Percentiles rank a stretch among this genome's conserved stretches.
These are phyloP conservation scores for Protomyces arabidopsidicola DNA, from an alignment of 1,139 yeast genomes.

Conservation along the genomic window DNA sequence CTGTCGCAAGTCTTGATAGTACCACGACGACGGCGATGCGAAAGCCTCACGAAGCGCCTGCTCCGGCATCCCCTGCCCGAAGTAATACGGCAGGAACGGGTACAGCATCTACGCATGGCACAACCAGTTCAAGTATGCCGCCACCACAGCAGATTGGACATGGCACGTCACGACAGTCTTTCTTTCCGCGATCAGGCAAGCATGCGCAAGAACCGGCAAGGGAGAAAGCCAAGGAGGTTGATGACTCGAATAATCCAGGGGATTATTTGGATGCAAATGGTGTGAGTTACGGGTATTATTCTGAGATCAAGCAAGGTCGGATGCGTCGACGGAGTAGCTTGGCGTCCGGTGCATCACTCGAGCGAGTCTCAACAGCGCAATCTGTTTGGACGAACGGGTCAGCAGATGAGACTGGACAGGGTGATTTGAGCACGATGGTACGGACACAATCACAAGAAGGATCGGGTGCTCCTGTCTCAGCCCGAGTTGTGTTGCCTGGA, in stretches of 20 bases:
- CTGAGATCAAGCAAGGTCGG: neutral
- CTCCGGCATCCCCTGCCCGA: constrained; percentile 17
- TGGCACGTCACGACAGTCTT: neutral
- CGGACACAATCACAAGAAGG: neutral
- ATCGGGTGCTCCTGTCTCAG: neutral
- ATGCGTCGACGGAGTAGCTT: neutral
- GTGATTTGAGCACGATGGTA: neutral
- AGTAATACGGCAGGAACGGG: neutral
- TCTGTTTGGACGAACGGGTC: neutral
- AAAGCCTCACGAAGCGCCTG: constrained; percentile 10
- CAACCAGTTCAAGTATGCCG: neutral
- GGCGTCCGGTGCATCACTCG: neutral
- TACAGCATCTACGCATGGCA: neutral
- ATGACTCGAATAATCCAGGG: neutral
- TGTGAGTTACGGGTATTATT: neutral
- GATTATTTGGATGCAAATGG: neutral
- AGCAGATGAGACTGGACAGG: neutral
- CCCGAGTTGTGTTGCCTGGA: neutral
- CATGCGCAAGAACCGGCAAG: neutral
- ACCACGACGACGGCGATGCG: neutral
- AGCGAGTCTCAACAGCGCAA: neutral
- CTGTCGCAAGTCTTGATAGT: constrained; percentile 7
- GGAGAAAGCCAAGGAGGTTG: neutral
- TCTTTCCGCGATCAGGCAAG: neutral
- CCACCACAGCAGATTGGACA: neutral